phyloP scores from a whole-genome alignment of 1,284 basidiomycete species.

The Singerocomus inundabilis region DNA sequence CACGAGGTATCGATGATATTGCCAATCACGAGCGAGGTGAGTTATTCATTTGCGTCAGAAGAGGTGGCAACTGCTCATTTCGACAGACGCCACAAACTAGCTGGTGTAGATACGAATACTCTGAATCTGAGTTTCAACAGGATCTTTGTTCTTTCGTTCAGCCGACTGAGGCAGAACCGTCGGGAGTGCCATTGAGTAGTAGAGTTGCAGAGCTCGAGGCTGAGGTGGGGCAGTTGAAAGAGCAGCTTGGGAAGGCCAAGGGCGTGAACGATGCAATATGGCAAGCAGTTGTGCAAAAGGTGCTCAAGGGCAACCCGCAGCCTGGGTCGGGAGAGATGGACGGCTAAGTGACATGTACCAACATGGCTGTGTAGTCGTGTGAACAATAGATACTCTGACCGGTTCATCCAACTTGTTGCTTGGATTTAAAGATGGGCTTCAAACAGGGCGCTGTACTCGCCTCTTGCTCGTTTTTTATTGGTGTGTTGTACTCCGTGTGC shows the following conservation, averaged over 20 bases:
- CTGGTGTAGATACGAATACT: conserved; percentile 38
- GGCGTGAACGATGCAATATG: conserved; percentile 89
- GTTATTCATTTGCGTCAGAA: conserved; percentile 15
- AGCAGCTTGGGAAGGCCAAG: conserved; percentile 77
- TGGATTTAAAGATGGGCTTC: conserved; percentile 65
- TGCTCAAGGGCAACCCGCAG: conserved; percentile 40
- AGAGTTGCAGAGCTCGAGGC: conserved; percentile 68
- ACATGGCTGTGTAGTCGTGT: conserved; percentile 27
- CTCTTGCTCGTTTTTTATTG: conserved; percentile 82
- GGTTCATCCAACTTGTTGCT: background rate
- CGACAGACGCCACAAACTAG: conserved; percentile 19
- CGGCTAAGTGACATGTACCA: background rate
- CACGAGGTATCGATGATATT: conserved; percentile 68
- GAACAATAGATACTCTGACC: conserved; percentile 11
- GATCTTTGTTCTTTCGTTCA: conserved; percentile 63
- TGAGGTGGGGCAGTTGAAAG: conserved; percentile 63
- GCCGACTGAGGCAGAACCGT: conserved; percentile 35
- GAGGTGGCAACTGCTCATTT: background rate
- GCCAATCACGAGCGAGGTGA: conserved; percentile 44
- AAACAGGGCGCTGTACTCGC: conserved; percentile 79
- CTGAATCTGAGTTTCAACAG: conserved; percentile 51
- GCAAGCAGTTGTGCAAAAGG: conserved; percentile 71
- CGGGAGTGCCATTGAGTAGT: conserved; percentile 45
- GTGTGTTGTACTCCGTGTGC: conserved; percentile 35
- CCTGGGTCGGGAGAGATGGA: conserved; percentile 3